Evolutionary conservation across 352 stramenopile genomes (phyloP).

Genomic region (Globisporangium spiculum): DNA sequence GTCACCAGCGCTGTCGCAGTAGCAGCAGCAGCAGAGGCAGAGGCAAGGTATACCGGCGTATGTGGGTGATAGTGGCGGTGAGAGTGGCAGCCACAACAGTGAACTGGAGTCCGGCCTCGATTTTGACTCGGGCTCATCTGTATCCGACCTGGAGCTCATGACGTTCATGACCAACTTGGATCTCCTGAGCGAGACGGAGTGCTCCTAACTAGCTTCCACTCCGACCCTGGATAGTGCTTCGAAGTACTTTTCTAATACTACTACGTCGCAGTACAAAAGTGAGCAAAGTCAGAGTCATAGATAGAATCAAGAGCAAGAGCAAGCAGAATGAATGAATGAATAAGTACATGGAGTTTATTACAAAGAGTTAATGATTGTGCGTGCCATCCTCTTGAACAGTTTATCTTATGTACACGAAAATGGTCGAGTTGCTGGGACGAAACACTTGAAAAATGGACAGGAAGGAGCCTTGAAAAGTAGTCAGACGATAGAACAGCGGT

Average conservation of each 20-base stretch:
- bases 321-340: neutral
- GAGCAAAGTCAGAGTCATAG: too few relatives aligned
- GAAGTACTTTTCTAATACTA: too few relatives aligned
- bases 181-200: neutral
- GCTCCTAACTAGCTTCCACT: neutral
- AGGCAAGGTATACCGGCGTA: too few relatives aligned
- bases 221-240: neutral
- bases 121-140: neutral
- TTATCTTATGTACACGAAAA: neutral
- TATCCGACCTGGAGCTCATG: slow-evolving; percentile 1
- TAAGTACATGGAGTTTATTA: neutral
- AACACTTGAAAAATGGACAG: neutral
- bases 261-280: too few relatives aligned
- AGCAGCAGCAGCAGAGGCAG: too few relatives aligned
- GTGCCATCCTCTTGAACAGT: neutral
- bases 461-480: neutral
- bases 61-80: too few relatives aligned
- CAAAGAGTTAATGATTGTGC: neutral
- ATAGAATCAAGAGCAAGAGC: neutral
- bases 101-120: slow-evolving; percentile 1
- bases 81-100: too few relatives aligned
- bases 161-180: neutral
- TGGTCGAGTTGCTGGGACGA: neutral
- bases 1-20: neutral
- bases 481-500: neutral